Conservation (phyloP, 2,329 filamentous ascomycete genomes). For the Ophiostoma populinum region DNA sequence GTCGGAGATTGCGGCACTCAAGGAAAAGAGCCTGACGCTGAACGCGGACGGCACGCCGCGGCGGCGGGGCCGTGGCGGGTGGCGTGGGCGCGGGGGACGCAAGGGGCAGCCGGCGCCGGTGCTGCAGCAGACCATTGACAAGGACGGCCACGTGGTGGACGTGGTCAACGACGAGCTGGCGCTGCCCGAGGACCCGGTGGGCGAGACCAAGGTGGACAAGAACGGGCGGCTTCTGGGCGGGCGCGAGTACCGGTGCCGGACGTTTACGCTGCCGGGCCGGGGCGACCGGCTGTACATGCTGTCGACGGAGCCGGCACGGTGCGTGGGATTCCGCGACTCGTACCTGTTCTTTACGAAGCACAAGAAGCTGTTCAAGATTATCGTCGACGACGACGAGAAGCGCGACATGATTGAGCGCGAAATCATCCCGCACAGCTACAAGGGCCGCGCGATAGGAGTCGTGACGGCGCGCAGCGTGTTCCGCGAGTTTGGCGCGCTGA, state of each 20-base stretch:
- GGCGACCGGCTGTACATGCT: conserved; percentile 90
- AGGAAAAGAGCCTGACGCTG: too few relatives aligned
- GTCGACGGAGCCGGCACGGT: conserved; percentile 91
- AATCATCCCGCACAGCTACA: conserved; percentile 96
- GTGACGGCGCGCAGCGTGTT: conserved; percentile 95
- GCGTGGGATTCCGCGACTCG: conserved; percentile 91
- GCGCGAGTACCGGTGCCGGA: conserved; percentile 86
- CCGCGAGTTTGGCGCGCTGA: conserved; percentile 85
- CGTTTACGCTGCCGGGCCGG: conserved; percentile 75
- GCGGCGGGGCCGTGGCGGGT: conserved; percentile 50
- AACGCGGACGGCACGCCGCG: conserved; percentile 31
- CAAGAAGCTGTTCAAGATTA: conserved; percentile 90
- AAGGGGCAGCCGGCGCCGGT: conserved; percentile 46
- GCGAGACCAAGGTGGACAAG: conserved; percentile 88
- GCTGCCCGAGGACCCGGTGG: conserved; percentile 70
- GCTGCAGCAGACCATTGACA: conserved; percentile 78
- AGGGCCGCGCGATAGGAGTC: conserved; percentile 90
- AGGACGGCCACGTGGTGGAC: conserved; percentile 80
- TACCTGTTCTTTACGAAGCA: conserved; percentile 99
- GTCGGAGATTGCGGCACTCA: conserved; percentile 8
- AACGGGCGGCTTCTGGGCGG: conserved; percentile 65
- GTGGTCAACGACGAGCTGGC: conserved; percentile 86
- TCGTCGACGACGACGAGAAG: conserved; percentile 95
- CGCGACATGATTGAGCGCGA: conserved; percentile 87
- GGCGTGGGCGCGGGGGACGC: conserved; percentile 48